These are phyloP conservation scores for Geranomyces michiganensis DNA, from an alignment of 192 early-diverging fungal species.

Conservation along the genomic window DNA sequence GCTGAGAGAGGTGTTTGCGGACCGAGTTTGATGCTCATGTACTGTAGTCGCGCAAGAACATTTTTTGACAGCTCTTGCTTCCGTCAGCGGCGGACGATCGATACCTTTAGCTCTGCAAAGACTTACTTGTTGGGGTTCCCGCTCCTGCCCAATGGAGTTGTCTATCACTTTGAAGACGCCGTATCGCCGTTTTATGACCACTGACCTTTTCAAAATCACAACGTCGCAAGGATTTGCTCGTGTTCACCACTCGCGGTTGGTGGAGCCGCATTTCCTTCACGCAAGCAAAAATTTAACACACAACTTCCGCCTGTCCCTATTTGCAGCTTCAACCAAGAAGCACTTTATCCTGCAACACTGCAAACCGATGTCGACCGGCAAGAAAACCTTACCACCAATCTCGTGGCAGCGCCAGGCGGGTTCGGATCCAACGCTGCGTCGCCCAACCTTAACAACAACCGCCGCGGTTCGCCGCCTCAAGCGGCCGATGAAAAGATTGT, in stretches of 20 bases:
- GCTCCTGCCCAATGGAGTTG: slow-evolving; percentile 2
- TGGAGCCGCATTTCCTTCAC: too few species aligned
- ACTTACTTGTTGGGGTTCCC: too few species aligned
- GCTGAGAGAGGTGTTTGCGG: slow-evolving; percentile 28
- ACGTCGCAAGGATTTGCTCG: slow-evolving; percentile 19
- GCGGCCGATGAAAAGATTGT: not conserved
- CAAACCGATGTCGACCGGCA: not conserved
- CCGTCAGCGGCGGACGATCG: too few species aligned
- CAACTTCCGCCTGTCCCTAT: not conserved
- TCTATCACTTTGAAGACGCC: slow-evolving; percentile 10
- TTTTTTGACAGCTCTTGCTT: too few species aligned
- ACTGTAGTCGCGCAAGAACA: too few species aligned
- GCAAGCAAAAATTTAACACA: too few species aligned
- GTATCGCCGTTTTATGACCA: slow-evolving; percentile 15
- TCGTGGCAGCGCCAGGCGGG: too few species aligned
- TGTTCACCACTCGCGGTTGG: slow-evolving; percentile 2
- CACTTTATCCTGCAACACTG: not conserved
- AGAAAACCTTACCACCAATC: too few species aligned
- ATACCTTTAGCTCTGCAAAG: too few species aligned
- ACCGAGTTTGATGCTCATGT: slow-evolving; percentile 17
- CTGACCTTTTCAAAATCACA: slow-evolving; percentile 9
- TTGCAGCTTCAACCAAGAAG: slow-evolving; percentile 6
- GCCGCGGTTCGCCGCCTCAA: not conserved
- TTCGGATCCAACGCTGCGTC: too few species aligned
- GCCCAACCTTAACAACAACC: too few species aligned